phyloP scores from a whole-genome alignment of 352 stramenopile genomes.

The Globisporangium iwayamae region DNA sequence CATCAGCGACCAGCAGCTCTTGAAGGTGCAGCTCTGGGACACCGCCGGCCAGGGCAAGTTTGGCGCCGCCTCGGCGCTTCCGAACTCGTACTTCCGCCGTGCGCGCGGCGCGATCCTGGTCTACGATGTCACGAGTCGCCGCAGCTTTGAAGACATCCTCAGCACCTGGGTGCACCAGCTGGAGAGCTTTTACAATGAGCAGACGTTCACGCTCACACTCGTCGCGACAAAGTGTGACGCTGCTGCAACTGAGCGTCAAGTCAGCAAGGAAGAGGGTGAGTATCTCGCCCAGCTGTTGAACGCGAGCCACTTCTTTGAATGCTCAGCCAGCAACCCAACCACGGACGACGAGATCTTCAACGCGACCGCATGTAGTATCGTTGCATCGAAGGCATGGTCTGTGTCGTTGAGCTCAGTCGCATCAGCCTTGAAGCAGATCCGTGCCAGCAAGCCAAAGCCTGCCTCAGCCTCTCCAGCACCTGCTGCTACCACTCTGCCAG shows the following conservation, averaged over 20 bases:
- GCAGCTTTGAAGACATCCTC: constrained; percentile 30
- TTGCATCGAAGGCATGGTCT: not conserved
- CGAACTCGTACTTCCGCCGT: constrained; percentile 40
- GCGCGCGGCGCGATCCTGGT: constrained; percentile 39
- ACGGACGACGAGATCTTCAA: constrained; percentile 7
- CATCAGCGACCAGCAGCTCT: constrained; percentile 20
- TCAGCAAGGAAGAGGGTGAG: constrained; percentile 21
- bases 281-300: constrained; percentile 18
- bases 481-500: not conserved
- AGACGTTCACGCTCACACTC: constrained; percentile 28
- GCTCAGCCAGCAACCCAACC: not conserved
- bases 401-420: not conserved
- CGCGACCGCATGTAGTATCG: not conserved
- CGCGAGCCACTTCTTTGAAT: constrained; percentile 27
- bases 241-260: constrained; percentile 9
- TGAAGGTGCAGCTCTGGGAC: constrained; percentile 58
- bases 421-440: not conserved
- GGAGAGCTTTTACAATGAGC: constrained; percentile 13
- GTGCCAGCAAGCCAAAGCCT: not conserved
- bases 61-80: constrained; percentile 22
- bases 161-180: constrained; percentile 30
- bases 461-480: not conserved
- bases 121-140: constrained; percentile 35
- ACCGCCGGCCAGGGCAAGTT: constrained; percentile 48
- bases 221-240: constrained; percentile 25